Percentiles rank a stretch among this genome's conserved stretches.
These are phyloP conservation scores for Daedaleopsis sinensis DNA, from an alignment of 768 basidiomycete genomes.

Conservation along the genomic window DNA sequence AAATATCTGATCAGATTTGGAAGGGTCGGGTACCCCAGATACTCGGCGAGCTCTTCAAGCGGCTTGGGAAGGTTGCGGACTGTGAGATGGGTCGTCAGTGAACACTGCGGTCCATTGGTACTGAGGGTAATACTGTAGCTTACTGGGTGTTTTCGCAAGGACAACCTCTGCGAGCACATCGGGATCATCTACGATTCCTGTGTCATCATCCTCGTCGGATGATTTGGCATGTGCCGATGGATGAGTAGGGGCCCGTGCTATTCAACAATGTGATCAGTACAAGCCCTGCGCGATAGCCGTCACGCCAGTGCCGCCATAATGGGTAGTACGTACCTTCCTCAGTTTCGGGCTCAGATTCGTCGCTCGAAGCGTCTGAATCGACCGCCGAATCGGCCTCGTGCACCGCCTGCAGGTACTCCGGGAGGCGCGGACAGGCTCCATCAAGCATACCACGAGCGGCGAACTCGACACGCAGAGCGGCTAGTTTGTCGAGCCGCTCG, in stretches of 20 bases:
- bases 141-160: neutral
- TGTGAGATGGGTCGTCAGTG: no score
- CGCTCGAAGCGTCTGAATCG: no score
- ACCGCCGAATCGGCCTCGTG: no score
- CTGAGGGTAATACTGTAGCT: no score
- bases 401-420: neutral
- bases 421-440: neutral
- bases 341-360: no score
- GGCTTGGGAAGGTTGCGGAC: neutral
- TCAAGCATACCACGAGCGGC: slow-evolving; percentile 15
- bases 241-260: no score
- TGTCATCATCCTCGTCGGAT: neutral
- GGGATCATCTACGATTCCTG: neutral
- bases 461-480: slow-evolving; percentile 17
- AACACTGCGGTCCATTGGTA: no score
- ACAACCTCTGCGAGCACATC: neutral
- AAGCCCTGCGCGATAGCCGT: no score
- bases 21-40: neutral
- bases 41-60: neutral
- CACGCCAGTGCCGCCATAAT: no score
- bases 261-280: no score
- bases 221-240: no score
- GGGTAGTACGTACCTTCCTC: no score
- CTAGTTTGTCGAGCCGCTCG: slow-evolving; percentile 25
- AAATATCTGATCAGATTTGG: neutral